These are phyloP conservation scores for Arxiozyma bovina DNA, from an alignment of 1,139 yeast genomes.

Conservation along the genomic window DNA sequence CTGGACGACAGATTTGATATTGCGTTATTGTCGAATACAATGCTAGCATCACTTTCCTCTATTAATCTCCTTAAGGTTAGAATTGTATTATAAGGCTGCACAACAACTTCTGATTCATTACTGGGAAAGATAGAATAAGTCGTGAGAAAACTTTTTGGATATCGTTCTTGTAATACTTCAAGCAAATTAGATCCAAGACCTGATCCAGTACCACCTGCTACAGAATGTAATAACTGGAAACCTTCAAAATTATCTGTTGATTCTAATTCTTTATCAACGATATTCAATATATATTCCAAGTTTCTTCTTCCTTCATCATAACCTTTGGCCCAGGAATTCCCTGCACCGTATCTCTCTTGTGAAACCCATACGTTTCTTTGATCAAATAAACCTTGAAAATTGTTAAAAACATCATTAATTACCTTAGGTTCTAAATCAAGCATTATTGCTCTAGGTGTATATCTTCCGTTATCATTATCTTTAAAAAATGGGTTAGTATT, in stretches of 20 bases:
- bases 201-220: conserved; percentile 98
- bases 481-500: conserved; percentile 81
- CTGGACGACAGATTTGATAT: conserved; percentile 42
- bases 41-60: conserved; percentile 74
- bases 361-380: conserved; percentile 77
- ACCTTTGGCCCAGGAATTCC: conserved; percentile 93
- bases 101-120: conserved; percentile 84
- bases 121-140: conserved; percentile 84
- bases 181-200: conserved; percentile 82
- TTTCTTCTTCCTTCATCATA: conserved; percentile 65
- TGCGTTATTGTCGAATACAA: conserved; percentile 87
- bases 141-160: conserved; percentile 70
- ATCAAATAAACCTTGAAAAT: conserved; percentile 62
- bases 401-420: conserved; percentile 51
- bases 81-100: conserved; percentile 89
- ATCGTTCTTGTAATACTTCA: conserved; percentile 73
- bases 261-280: conserved; percentile 85
- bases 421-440: conserved; percentile 91
- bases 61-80: conserved; percentile 73
- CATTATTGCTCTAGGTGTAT: conserved; percentile 79
- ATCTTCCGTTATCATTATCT: conserved; percentile 62
- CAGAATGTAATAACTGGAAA: conserved; percentile 84
- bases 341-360: conserved; percentile 82
- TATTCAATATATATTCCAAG: conserved; percentile 64
- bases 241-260: conserved; percentile 85